phyloP scores from a whole-genome alignment of 441 rosid genomes.

The Gossypium laxum region DNA sequence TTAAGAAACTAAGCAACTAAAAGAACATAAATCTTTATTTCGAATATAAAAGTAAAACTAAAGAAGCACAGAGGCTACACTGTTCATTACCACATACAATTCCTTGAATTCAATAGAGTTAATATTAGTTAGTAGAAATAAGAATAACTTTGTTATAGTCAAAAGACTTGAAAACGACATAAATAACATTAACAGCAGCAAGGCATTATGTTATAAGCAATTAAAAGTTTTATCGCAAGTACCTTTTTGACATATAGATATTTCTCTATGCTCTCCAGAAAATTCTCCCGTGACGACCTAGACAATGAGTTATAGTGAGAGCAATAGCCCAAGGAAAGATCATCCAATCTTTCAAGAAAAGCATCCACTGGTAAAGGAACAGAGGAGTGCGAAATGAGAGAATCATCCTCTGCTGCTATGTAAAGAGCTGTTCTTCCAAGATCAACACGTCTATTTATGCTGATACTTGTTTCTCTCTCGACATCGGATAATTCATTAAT shows the following conservation, averaged over 20 bases:
- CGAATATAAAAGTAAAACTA: not conserved
- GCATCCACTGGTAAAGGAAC: slow-evolving; percentile 58
- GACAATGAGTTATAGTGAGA: slow-evolving; percentile 29
- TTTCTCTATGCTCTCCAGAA: slow-evolving; percentile 40
- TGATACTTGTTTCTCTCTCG: slow-evolving; percentile 49
- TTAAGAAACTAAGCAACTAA: not conserved
- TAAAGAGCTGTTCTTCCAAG: slow-evolving; percentile 45
- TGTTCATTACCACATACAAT: not conserved
- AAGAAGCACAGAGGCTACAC: not conserved
- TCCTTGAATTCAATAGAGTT: not conserved
- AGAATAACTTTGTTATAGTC: not conserved
- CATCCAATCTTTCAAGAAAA: slow-evolving; percentile 44
- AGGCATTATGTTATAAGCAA: not conserved
- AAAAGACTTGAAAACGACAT: not conserved
- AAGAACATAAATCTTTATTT: not conserved
- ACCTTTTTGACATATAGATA: slow-evolving; percentile 45
- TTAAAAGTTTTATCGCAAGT: not conserved
- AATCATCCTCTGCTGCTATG: slow-evolving; percentile 63
- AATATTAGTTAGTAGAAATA: not conserved
- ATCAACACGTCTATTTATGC: slow-evolving; percentile 46
- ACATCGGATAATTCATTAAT: slow-evolving; percentile 32
- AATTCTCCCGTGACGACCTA: slow-evolving; percentile 31
- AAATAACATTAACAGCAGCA: not conserved
- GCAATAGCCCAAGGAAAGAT: slow-evolving; percentile 53
- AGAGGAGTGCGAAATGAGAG: slow-evolving; percentile 52